Base-by-base conservation (phyloP, 768 basidiomycete species). In the Tylopilus rubrobrunneus region DNA sequence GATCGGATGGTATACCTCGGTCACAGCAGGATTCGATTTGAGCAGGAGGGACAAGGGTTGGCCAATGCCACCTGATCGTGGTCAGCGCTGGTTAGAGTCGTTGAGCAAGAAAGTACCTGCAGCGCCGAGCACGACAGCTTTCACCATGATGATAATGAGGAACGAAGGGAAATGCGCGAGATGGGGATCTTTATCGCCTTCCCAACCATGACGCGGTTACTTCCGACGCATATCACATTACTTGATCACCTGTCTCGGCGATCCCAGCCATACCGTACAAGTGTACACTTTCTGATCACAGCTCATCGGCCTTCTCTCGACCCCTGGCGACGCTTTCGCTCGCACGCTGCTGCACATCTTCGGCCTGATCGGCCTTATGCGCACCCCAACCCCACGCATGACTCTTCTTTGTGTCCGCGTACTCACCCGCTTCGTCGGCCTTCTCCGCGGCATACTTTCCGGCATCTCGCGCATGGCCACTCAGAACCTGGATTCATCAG, bases 91-190 rank as follows among this genome's bases (percentile, higher is more conserved):
- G 28, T 31, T 21, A 31, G 45, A 25, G 15, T 23, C 49, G 46
- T 6, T 8, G 47, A 42, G 21, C 5, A 44, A 36, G 14, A 58
- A 4, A 74, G 50, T 63, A 91, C 92, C 93, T 72, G 91, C 87
- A 76, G 95, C 95, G 72, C 95, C 95, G 69, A 98, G 94, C 61
- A 98, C 93, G 68, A 92, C 92, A 77, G 84, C 92, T 74, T 95
- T 93, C 25, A 70, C 70, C 68, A 65, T 68, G 62, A 56, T 64
- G 17, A 51, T 14, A 23, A 12, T 27, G 45, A 41, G 44, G 23
- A 45, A 43, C 5, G 27, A 19, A 11, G 17, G 36, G 36, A 42
- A 39, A 28, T 27, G 14, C 31, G 10, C 1, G 9, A 31, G 45
- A 37, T 5, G 28, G 23, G 37, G 53, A 57, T 57, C 55, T 49